These are phyloP conservation scores for Entelexis paramagnoliae DNA, from an alignment of 1,139 yeast genomes.

Conservation along the genomic window DNA sequence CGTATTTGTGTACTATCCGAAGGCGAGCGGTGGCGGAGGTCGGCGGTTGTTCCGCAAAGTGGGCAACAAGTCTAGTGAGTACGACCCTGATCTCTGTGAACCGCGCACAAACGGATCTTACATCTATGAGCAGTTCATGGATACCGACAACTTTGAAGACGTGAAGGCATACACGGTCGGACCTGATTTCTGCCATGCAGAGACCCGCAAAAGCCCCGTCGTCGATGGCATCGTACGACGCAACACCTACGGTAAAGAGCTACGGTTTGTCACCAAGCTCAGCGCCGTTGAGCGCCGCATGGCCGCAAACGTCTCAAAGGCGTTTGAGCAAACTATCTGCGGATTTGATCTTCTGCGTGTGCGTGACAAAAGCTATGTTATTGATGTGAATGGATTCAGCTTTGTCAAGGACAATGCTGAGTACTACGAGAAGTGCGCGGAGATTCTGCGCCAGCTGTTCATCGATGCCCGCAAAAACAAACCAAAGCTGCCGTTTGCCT, in stretches of 20 bases:
- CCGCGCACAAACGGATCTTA: conserved; percentile 90
- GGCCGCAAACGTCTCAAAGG: conserved; percentile 64
- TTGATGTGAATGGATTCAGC: conserved; percentile 96
- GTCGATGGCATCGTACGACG: conserved; percentile 97
- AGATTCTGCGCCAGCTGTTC: conserved; percentile 66
- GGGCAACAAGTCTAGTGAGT: conserved; percentile 94
- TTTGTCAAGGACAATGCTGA: conserved; percentile 87
- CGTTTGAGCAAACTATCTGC: conserved; percentile 91
- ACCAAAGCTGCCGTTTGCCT: conserved; percentile 20
- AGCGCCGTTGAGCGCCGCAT: conserved; percentile 63
- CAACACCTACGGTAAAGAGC: conserved; percentile 95
- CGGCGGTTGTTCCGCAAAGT: conserved; percentile 86
- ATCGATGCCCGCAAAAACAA: conserved; percentile 37
- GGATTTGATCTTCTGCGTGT: conserved; percentile 93
- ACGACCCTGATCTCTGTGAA: conserved; percentile 61
- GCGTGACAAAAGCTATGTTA: conserved; percentile 78
- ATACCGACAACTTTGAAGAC: conserved; percentile 95
- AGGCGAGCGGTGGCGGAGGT: conserved; percentile 93
- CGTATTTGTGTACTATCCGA: conserved; percentile 83
- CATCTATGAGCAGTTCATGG: conserved; percentile 92
- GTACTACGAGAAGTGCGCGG: conserved; percentile 77
- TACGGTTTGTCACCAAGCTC: conserved; percentile 76
- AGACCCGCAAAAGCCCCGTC: conserved; percentile 95
- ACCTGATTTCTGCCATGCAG: conserved; percentile 84
- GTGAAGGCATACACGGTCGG: conserved; percentile 99